These are phyloP conservation scores for Pythium oligandrum DNA, from an alignment of 352 stramenopile genomes.

Conservation along the genomic window DNA sequence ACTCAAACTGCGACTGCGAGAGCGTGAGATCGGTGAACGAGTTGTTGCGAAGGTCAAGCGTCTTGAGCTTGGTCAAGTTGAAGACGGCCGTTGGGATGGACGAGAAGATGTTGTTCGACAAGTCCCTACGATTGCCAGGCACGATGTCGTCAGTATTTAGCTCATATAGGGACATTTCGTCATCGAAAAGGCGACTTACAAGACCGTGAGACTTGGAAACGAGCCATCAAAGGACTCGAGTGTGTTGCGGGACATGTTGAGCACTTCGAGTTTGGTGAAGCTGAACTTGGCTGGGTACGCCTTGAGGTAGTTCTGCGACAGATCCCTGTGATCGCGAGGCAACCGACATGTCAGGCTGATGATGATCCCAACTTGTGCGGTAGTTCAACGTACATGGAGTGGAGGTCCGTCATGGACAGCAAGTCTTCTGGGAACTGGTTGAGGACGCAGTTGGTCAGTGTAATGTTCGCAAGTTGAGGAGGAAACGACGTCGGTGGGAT, in stretches of 20 bases:
- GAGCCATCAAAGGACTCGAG: conserved; percentile 39
- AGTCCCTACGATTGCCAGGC: conserved; percentile 23
- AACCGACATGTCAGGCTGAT: no score
- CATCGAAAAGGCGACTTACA: conserved; percentile 27
- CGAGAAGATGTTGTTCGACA: conserved; percentile 49
- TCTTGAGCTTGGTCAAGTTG: conserved; percentile 33
- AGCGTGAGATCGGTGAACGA: conserved; percentile 39
- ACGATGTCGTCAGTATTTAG: no score
- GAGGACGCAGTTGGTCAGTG: conserved; percentile 51
- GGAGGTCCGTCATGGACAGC: conserved; percentile 39
- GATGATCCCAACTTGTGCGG: no score
- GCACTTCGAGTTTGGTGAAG: conserved; percentile 24
- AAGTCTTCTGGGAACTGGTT: conserved; percentile 49
- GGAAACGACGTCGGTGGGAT: conserved; percentile 49
- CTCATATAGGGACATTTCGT: background rate
- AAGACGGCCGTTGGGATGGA: conserved; percentile 44
- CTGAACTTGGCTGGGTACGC: conserved; percentile 50
- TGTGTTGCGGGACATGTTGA: conserved; percentile 58
- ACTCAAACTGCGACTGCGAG: conserved; percentile 23
- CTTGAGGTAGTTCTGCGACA: conserved; percentile 49
- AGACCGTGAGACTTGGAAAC: conserved; percentile 40
- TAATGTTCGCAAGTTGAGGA: conserved; percentile 38
- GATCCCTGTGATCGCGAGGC: conserved; percentile 24
- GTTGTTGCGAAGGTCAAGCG: conserved; percentile 45
- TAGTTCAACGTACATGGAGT: conserved; percentile 37